Base-by-base conservation (phyloP, 257 asterid genomes). In the Mitragyna speciosa region DNA sequence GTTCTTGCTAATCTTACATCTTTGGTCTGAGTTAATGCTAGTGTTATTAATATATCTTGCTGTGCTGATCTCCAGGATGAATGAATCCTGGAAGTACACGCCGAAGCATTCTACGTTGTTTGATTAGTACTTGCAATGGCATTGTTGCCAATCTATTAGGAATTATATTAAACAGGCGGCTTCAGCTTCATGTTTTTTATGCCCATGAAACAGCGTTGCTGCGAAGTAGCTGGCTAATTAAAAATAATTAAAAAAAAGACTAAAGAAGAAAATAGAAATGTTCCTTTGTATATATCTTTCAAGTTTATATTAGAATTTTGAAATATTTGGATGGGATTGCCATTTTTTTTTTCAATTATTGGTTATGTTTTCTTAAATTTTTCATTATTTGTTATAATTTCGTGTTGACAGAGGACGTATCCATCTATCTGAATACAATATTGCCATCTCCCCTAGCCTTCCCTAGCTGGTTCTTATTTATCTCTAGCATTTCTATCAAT, bases 1-100 rank as follows among this genome's bases (percentile, higher is more conserved):
- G 24, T 75, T 52, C 70, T 36, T 19, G 70, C 69, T 56, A 52
- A 8, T 73, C 47, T 73, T 73, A 31, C 67, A 54, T 73, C 67
- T 73, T 54, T 39, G n/a, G 70, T 36, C 12, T 6, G 33, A 7
- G 26, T 11, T 41, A 3, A 20, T 12, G 24, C 43, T 54, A 33
- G 22, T 33, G 52, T 61, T 72, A 61, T 49, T 12, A 12, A 39
- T 47, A 14, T 47, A 2, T 72, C 61, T 47, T 47, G 76, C 58
- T n/a, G 4, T 47, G 61, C 76, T 54, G 68, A 51, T 36, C 28
- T 74, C 33, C 22, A n/a, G 54, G 15, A 36, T 56, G 24, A 56
- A 22, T 39, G 68, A 56, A 56, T 66, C 45, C 36, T 74, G 51
- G 51, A 56, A 48, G 12, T 41, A 56, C 4, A 7, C 4, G 52